Conservation (phyloP, 208 protist species). For the Lotmaria passim region DNA sequence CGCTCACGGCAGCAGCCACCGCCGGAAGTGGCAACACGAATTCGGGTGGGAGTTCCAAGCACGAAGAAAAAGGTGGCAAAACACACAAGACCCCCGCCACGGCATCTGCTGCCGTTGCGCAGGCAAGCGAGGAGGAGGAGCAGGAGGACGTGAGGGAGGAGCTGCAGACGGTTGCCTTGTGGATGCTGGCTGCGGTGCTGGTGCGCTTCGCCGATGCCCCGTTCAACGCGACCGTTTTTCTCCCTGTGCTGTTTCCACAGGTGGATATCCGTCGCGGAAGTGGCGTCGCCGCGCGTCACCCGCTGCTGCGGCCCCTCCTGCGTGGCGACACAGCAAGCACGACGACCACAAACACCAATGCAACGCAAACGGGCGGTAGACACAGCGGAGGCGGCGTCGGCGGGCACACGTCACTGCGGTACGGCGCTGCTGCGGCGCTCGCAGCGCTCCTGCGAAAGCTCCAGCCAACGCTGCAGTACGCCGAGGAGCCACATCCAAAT, state of each 20-base stretch:
- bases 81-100: not conserved
- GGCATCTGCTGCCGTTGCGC: too few species aligned
- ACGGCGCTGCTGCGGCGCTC: slow-evolving; percentile 45
- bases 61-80: not conserved
- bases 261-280: slow-evolving; percentile 46
- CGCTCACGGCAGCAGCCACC: not conserved
- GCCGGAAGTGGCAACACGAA: not conserved
- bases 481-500: slow-evolving; percentile 66
- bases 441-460: slow-evolving; percentile 57
- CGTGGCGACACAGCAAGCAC: slow-evolving; percentile 35
- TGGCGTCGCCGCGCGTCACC: slow-evolving; percentile 42
- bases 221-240: slow-evolving; percentile 58
- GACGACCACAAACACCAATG: not conserved
- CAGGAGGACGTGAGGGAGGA: slow-evolving; percentile 18
- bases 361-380: not conserved
- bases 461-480: slow-evolving; percentile 69
- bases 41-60: not conserved
- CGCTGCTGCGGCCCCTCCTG: slow-evolving; percentile 75
- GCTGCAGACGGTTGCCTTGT: slow-evolving; percentile 48
- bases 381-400: not conserved
- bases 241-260: slow-evolving; percentile 74
- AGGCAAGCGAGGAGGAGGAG: not conserved
- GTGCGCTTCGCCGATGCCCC: slow-evolving; percentile 59
- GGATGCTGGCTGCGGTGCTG: slow-evolving; percentile 51
- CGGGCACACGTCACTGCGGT: slow-evolving; percentile 29